Base-by-base conservation (phyloP, 1,284 basidiomycete species). In the Xerocomus nothofagi region DNA sequence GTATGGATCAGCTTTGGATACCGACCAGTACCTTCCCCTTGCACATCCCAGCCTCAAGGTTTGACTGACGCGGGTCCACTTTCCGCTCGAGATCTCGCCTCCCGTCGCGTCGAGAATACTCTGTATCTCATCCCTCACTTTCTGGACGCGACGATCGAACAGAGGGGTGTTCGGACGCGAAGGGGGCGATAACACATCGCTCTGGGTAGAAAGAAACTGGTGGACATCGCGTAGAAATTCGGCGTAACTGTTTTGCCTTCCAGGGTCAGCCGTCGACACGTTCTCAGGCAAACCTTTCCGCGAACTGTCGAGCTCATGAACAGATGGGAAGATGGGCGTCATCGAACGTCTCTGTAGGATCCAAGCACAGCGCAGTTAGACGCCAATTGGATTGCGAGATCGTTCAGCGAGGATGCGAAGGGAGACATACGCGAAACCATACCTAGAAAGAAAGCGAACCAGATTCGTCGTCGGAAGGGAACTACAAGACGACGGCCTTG, bases 311-410 rank as follows among this genome's bases (percentile, higher is more conserved):
- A 33, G 26, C 10, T 49, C 56, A 9, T 45, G 55, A 17, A 55
- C 45, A 12, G 66, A 44, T 4, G 67, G 69, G 26, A 69, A 69
- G 6, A 71, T 46, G 34, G 67, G 67, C 0, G 69, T 71, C 67
- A 69, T 69, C 30, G 30, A 11, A 20, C 10, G 42, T 34, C 50
- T 24, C 41, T 43, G 21, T 11, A 37, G 34, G 38, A 34, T 15
- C 33, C 37, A 48, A 44, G 42, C 34, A 20, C 15, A 46, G 39
- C 11, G 18, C 10, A 24, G 17, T 12, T 15, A 33, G 23, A 1
- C 17, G 24, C 39, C 31, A 30, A 30, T 11, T 14, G 23, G 4
- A 39, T 9, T 33, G 3, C 36, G 1, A 6, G n/a, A 17, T 30
- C 17, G 7, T 27, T 49, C 24, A 36, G 14, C 12, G 3, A 29